These are phyloP conservation scores for Nasturtium officinale DNA, from an alignment of 345 rosid genomes.

Conservation along the genomic window DNA sequence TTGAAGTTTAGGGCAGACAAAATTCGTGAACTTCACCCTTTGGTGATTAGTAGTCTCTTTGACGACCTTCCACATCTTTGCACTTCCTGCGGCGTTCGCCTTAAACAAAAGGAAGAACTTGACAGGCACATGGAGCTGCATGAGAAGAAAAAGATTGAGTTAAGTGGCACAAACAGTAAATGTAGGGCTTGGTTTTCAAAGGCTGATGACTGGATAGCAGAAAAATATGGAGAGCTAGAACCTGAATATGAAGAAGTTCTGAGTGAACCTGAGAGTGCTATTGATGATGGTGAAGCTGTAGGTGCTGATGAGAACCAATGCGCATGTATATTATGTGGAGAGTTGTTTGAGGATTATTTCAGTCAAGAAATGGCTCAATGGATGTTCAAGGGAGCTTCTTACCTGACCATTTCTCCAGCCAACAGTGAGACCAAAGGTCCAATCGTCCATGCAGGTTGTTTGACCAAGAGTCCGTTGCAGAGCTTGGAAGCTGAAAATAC, in stretches of 20 bases:
- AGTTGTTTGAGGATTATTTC: conserved; percentile 83
- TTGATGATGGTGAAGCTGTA: conserved; percentile 55
- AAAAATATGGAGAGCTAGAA: conserved; percentile 49
- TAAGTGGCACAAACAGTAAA: conserved; percentile 35
- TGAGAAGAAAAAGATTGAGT: conserved; percentile 49
- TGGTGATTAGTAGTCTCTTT: conserved; percentile 65
- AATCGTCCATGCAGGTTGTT: conserved; percentile 70
- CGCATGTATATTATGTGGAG: conserved; percentile 87
- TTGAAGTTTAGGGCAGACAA: conserved; percentile 71
- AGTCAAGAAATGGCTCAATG: conserved; percentile 59
- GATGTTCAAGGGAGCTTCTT: conserved; percentile 84
- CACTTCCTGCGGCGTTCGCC: conserved; percentile 71
- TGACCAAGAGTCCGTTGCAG: conserved; percentile 50
- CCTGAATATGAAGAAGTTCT: conserved; percentile 43
- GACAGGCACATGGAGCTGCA: conserved; percentile 84
- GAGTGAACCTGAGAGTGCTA: conserved; percentile 44
- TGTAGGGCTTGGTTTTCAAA: conserved; percentile 77
- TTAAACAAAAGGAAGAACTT: conserved; percentile 65
- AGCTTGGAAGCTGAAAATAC: conserved; percentile 54
- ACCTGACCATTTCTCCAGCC: conserved; percentile 48
- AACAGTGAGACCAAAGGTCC: conserved; percentile 49
- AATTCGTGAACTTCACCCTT: conserved; percentile 73
- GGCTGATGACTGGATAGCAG: conserved; percentile 66
- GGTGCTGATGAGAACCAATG: conserved; percentile 82
- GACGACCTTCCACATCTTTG: conserved; percentile 75